Evolutionary conservation across 495 filamentous ascomycete species (phyloP), one percentile per base, ranked within the genome.

Genomic region (Polyplosphaeria fusca): DNA sequence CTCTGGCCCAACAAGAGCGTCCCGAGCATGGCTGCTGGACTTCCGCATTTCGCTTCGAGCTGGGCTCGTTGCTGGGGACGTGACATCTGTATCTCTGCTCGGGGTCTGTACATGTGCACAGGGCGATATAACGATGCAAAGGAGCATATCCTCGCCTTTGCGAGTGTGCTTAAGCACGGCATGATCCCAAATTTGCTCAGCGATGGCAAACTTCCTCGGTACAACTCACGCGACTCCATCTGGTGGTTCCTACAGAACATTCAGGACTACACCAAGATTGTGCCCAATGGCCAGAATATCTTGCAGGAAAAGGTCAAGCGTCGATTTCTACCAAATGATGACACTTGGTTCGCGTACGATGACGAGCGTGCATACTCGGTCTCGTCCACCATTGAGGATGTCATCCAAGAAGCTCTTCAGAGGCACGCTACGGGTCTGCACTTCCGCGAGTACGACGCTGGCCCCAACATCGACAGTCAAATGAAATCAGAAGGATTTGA

Each of bases 31-130:
- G 93, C 94, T 18, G 94, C 94, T 46, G 94, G 94, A 2, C 73
- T 99, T 18, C 94, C 94, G 12, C 94, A 99, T 73, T 99, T 99
- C 70, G 82, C 94, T 9, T 83, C 85, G 3, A 85, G 91, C 55
- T 99, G 93, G 89, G 89, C 93, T 49, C 80, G 94, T 52, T 96
- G 91, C 71, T 99, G 94, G 94, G 94, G 94, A 35, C 84, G 94
- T 20, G 94, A 99, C 72, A 85, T 95, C 13, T 97, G 97, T 71
- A 97, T 99, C 57, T 92, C 94, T 20, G 79, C 95, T 13, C 84
- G 94, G 27, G 94, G 94, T 42, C 77, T 99, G 13, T 88, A 86
- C 64, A 82, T 97, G 27, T 88, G 87, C 39, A 96, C 91, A 19
- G 89, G 91, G 3, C 84, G 92, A 9, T 95, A 84, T 65, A 81